Conservation (phyloP, 2,329 filamentous ascomycete species). For the Monilinia fructicola region DNA sequence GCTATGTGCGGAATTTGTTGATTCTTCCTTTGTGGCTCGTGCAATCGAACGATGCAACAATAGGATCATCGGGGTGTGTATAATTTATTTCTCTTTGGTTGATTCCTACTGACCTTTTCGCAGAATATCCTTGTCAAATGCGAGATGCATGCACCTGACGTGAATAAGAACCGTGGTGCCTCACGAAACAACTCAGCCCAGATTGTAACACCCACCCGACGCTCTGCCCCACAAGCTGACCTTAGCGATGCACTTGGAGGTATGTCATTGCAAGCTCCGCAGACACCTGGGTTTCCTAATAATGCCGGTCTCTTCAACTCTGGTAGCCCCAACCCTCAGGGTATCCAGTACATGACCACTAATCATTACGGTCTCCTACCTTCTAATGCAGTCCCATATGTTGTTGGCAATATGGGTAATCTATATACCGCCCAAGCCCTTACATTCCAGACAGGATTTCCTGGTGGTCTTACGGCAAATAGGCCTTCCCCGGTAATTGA, state of each 20-base stretch:
- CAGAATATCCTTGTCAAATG: constrained; percentile 25
- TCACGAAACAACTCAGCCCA: constrained; percentile 7
- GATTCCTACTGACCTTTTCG: constrained; percentile 7
- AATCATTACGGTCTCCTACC: constrained; percentile 17
- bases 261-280: constrained; percentile 22
- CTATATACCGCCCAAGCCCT: constrained; percentile 24
- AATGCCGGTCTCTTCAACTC: constrained; percentile 15
- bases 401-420: constrained; percentile 12
- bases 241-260: constrained; percentile 20
- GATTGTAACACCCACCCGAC: constrained; percentile 25
- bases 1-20: constrained; percentile 55
- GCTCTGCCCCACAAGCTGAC: constrained; percentile 12
- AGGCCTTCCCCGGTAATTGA: constrained; percentile 15
- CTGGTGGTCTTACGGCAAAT: not conserved
- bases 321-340: constrained; percentile 20
- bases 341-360: constrained; percentile 22
- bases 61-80: constrained; percentile 30
- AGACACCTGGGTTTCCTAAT: constrained; percentile 21
- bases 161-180: constrained; percentile 8
- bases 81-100: not conserved
- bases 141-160: constrained; percentile 25
- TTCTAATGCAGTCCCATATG: constrained; percentile 19
- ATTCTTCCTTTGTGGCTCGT: constrained; percentile 47
- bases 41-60: constrained; percentile 47
- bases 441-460: constrained; percentile 14